phyloP scores from a whole-genome alignment of 257 asterid genomes.

The Knoxia roxburghii region DNA sequence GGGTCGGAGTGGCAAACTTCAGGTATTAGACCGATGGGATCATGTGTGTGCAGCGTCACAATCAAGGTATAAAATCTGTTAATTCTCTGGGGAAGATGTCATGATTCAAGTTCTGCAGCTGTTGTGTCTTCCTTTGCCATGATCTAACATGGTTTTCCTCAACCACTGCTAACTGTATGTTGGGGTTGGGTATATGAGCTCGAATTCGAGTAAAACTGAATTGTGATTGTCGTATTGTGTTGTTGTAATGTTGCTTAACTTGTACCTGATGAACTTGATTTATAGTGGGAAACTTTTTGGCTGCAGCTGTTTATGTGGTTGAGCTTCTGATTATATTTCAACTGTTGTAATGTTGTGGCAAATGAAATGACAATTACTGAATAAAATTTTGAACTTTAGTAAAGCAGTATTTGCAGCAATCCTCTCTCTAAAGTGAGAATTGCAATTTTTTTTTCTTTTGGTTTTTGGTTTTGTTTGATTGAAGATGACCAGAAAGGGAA shows the following conservation, averaged over 20 bases:
- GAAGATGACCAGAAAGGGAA: too few relatives aligned
- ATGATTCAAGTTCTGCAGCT: not conserved
- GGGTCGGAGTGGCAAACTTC: conserved; percentile 66
- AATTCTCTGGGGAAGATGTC: not conserved
- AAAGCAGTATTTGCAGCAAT: too few relatives aligned
- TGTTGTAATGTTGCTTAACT: too few relatives aligned
- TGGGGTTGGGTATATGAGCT: not conserved
- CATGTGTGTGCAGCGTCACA: conserved; percentile 57
- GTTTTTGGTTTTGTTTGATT: too few relatives aligned
- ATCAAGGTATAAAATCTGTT: conserved; percentile 36
- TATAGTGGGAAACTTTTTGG: too few relatives aligned
- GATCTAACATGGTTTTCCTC: not conserved
- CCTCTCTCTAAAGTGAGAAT: too few relatives aligned
- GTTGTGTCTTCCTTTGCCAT: not conserved
- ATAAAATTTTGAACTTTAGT: too few relatives aligned
- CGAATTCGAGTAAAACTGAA: not conserved
- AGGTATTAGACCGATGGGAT: conserved; percentile 54
- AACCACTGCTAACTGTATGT: too few relatives aligned
- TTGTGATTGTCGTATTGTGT: too few relatives aligned
- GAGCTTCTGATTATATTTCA: not conserved
- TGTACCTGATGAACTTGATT: not conserved
- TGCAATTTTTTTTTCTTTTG: too few relatives aligned
- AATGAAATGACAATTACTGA: not conserved
- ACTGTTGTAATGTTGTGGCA: not conserved
- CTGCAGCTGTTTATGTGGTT: not conserved